phyloP scores from a whole-genome alignment of 345 rosid species.

The Citrus reticulata region DNA sequence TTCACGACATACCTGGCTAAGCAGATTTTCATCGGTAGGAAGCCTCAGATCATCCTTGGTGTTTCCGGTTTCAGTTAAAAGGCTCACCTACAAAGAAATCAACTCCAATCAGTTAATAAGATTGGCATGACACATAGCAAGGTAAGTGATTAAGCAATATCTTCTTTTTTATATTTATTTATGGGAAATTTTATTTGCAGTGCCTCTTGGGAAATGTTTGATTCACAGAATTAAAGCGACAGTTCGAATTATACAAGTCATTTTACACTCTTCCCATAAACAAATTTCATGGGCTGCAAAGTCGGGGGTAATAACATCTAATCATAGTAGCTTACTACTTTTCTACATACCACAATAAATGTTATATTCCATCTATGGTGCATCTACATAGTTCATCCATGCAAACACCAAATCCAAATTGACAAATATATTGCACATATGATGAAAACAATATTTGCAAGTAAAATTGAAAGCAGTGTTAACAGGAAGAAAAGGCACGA shows the following conservation, averaged over 20 bases:
- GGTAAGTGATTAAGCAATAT: background rate
- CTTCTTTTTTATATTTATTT: no score
- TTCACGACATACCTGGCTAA: conserved; percentile 37
- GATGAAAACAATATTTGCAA: background rate
- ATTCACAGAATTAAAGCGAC: background rate
- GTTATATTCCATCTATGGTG: background rate
- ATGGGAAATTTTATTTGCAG: background rate
- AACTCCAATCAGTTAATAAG: background rate
- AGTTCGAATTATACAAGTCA: background rate
- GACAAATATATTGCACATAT: background rate
- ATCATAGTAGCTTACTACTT: background rate
- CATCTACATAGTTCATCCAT: background rate
- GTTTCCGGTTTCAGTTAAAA: conserved; percentile 58
- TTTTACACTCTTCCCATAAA: background rate
- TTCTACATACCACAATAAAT: background rate
- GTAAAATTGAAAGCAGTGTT: background rate
- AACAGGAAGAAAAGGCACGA: background rate
- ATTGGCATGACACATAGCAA: background rate
- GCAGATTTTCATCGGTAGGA: conserved; percentile 67
- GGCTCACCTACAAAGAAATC: conserved; percentile 47
- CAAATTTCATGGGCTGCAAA: background rate
- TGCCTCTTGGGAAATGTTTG: background rate
- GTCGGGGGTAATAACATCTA: background rate
- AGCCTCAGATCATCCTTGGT: conserved; percentile 80
- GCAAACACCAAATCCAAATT: background rate